A percentile compares a stretch with the other conserved stretches of the same genome.
Conservation (phyloP, 805 yeast species). For the Wickerhamomyces silvicola region DNA sequence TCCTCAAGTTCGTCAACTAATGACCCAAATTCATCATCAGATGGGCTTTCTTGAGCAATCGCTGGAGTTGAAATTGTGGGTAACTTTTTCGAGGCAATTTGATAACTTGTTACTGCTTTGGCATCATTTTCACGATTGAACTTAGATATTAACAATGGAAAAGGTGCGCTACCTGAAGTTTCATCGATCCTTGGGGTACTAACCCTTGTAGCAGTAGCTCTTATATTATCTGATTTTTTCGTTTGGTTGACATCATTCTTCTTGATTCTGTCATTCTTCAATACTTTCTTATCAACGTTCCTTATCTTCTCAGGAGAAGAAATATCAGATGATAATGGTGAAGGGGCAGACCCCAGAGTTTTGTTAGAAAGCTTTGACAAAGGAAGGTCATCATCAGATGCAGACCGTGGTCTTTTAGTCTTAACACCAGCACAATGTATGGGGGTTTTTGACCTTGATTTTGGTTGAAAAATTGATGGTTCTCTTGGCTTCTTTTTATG, state of each 20-base stretch:
- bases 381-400: constrained; percentile 13
- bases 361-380: constrained; percentile 6
- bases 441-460: constrained; percentile 15
- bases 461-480: constrained; percentile 21
- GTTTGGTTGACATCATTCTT: neutral
- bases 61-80: constrained; percentile 14
- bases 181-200: too few relatives aligned
- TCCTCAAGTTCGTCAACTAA: constrained; percentile 22
- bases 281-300: too few relatives aligned
- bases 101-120: too few relatives aligned
- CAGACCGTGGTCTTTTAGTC: constrained; percentile 2
- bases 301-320: neutral
- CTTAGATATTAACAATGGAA: too few relatives aligned
- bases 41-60: constrained; percentile 3
- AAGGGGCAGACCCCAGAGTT: constrained; percentile 10
- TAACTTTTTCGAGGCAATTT: constrained; percentile 13
- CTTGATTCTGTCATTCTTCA: too few relatives aligned
- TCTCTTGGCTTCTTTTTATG: constrained; percentile 11
- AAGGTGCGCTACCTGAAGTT: too few relatives aligned
- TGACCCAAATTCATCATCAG: constrained; percentile 17
- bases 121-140: too few relatives aligned
- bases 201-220: constrained; percentile 2
- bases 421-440: neutral
- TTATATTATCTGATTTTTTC: neutral
- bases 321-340: constrained; percentile 7